Base-by-base conservation (phyloP, 371 early-diverging fungal species). In the Umbelopsis sp. region DNA sequence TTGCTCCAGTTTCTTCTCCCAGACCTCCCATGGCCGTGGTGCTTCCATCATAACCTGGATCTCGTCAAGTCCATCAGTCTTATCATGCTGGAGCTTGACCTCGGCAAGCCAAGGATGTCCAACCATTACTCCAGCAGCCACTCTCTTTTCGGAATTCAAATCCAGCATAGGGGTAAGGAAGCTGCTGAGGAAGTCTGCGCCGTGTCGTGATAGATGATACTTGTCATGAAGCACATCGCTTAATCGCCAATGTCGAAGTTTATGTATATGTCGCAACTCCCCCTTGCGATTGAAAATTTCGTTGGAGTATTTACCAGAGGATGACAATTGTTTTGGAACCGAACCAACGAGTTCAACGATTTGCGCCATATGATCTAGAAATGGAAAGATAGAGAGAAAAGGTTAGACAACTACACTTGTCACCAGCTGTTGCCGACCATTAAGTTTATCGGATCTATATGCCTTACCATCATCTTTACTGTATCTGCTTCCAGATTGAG, bases 311-410 rank as follows among this genome's bases (percentile, higher is more conserved):
- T 89, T 89, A 9, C 97, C 97, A 8, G 81, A 82, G 44, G 90
- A 80, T 1, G 90, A 88, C 38, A 96, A 73, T 41, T 84, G 78
- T 72, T 89, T 91, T 0, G 98, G 95, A 51, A 94, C 89, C 14
- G 78, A 82, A 16, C 96, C 97, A 57, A 97, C 79, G 22, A 97
- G 82, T 79, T 98, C 99, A 20, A 94, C 87, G 63, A 98, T 97
- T 79, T 97, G 97, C 0, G 97, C 98, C 63, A 98, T 76, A 77
- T 98, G 99, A 79, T 98, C 98, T 92, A 62, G 7, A 41, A 12
- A 41, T 41, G 24, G 48, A 22, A 24, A 29, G 38, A 41, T 24
- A 37, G 65, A 46, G 50, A 57, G 46, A 29, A 20, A 46, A 63
- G 46, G 63, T 50, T 7, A 69, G 44, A 37, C 4, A 5, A 20